Percentiles rank a stretch among this genome's conserved stretches.
Conservation (phyloP, 257 asterid species). For the Solanum rostratum region DNA sequence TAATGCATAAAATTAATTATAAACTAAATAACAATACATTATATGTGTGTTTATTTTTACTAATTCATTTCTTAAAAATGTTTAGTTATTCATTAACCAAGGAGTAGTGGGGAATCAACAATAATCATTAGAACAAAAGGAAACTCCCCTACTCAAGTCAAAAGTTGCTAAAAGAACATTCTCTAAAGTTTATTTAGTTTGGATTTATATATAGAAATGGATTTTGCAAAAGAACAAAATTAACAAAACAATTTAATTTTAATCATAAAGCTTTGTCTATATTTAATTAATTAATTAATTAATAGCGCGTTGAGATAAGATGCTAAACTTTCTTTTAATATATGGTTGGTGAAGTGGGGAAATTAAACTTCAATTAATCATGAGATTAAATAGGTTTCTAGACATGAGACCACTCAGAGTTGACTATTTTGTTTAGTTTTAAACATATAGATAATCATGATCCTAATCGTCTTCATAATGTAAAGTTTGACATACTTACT, state of each 20-base stretch:
- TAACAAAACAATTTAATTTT: neutral
- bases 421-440: constrained; percentile 21
- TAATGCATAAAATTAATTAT: neutral
- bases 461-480: constrained; percentile 29
- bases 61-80: neutral
- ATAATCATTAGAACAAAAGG: neutral
- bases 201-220: neutral
- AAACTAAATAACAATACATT: neutral
- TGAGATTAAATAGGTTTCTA: constrained; percentile 3
- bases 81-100: neutral
- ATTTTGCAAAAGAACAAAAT: neutral
- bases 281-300: neutral
- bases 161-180: neutral
- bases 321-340: neutral
- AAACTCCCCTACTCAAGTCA: neutral
- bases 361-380: constrained; percentile 26
- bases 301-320: neutral
- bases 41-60: neutral
- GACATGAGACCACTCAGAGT: constrained; percentile 3
- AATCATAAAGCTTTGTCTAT: neutral
- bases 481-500: constrained; percentile 8
- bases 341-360: constrained; percentile 46
- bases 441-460: constrained; percentile 37
- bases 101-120: neutral
- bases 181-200: neutral